phyloP scores from a whole-genome alignment of 129 eudicot genomes.

The Arctium lappa region DNA sequence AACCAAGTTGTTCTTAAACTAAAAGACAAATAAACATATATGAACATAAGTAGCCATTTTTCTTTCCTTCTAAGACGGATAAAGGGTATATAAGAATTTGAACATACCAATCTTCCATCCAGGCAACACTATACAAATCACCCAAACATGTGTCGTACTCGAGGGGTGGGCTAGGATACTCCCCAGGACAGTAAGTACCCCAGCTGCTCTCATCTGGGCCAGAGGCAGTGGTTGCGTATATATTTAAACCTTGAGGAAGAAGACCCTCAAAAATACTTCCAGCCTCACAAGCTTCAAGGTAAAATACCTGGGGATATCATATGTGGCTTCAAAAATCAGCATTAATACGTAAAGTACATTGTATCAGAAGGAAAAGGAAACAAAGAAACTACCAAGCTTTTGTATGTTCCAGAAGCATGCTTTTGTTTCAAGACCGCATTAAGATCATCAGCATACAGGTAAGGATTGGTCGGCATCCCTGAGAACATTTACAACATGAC shows the following conservation, averaged over 20 bases:
- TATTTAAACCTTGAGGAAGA: constrained; percentile 79
- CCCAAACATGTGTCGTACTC: constrained; percentile 98
- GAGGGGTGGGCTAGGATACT: constrained; percentile 72
- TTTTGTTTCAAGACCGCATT: constrained; percentile 63
- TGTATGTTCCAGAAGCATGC: constrained; percentile 80
- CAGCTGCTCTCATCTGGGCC: constrained; percentile 89
- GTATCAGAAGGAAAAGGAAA: background rate
- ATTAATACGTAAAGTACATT: background rate
- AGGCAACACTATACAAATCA: constrained; percentile 88
- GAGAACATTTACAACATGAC: constrained; percentile 1
- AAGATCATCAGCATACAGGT: constrained; percentile 82
- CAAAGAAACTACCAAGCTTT: constrained; percentile 69
- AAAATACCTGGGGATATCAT: constrained; percentile 31
- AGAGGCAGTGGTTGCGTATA: constrained; percentile 95
- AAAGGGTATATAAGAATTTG: background rate
- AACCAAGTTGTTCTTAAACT: background rate
- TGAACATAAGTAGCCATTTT: background rate
- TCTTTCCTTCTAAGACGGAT: background rate
- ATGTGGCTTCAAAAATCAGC: background rate
- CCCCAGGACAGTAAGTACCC: constrained; percentile 97
- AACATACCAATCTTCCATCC: constrained; percentile 51
- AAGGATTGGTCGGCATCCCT: constrained; percentile 90
- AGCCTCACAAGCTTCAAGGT: constrained; percentile 93
- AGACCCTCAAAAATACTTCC: constrained; percentile 97
- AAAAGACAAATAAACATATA: background rate